Evolutionary conservation across 2,329 filamentous ascomycete genomes (phyloP), one percentile per base, ranked within the genome.

Genomic region (Amesomyces nigricolor): DNA sequence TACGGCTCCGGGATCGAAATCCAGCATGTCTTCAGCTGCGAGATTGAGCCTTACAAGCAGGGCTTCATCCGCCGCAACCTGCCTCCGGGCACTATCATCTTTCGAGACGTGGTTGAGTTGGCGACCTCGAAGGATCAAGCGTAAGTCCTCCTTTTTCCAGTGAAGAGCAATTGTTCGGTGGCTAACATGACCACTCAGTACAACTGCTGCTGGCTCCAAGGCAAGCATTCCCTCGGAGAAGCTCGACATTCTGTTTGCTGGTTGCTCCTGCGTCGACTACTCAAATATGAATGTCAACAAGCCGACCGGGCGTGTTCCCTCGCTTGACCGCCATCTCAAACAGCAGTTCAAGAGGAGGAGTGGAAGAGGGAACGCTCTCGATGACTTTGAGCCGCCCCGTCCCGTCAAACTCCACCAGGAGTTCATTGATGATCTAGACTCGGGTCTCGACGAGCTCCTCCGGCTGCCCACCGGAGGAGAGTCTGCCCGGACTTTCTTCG

Each of bases 231-330:
- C 86, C 0, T 68, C 67, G 0, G 65, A 78, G 10, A 68, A 83
- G 3, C 30, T 62, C 1, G 85, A 91, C 59, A 66, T 92, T 0
- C 71, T 92, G 1, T 73, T 91, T 44, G 85, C 85, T 6, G 88
- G 88, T 0, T 88, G 86, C 42, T 85, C 86, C 0, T 94, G 88
- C 61, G 86, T 89, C 2, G 88, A 91, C 63, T 88, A 87, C 60
- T 91, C 88, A 0, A 65, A 61, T 0, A 68, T 91, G 32, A 92
- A 91, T 66, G 58, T 49, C 7, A 61, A 57, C 0, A 59, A 58
- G 38, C 57, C 54, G 9, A 9, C 19, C 6, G 46, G 79, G 72
- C 48, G 67, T 11, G 47, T 58, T 50, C 35, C 53, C 6, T 42
- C 43, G 7, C 57, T 60, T 11, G 51, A 58, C 35, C 30, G 26